These are phyloP conservation scores for Reticulascus tulasneorum DNA, from an alignment of 2,329 filamentous ascomycete species.

Conservation along the genomic window DNA sequence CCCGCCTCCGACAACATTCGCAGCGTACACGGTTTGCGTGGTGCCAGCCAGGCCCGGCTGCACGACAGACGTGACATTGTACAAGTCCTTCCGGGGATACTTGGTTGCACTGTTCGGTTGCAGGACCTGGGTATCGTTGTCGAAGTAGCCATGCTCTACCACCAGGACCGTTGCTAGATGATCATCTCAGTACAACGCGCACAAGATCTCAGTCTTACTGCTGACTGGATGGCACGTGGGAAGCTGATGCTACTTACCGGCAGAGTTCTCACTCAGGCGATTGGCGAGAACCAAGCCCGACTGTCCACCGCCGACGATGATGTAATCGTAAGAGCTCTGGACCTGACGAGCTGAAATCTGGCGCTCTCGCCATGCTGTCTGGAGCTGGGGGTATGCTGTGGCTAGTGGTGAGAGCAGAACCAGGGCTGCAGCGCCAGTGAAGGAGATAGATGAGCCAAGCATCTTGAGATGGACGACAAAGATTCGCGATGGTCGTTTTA, in stretches of 20 bases:
- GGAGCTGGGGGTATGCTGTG: too few relatives aligned
- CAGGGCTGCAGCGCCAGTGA: too few relatives aligned
- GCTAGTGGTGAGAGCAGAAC: too few relatives aligned
- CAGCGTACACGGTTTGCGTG: conserved; percentile 21
- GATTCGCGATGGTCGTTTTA: too few relatives aligned
- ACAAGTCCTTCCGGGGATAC: conserved; percentile 17
- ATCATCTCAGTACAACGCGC: background rate
- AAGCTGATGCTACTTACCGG: too few relatives aligned
- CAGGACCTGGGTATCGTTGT: conserved; percentile 6
- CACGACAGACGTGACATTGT: conserved; percentile 22
- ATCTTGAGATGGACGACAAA: too few relatives aligned
- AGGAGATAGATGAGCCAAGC: too few relatives aligned
- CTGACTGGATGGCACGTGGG: background rate
- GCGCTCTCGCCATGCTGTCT: too few relatives aligned
- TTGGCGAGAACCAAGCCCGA: conserved; percentile 32
- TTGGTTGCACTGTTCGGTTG: conserved; percentile 12
- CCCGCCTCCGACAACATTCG: conserved; percentile 17
- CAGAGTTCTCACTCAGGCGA: conserved; percentile 28
- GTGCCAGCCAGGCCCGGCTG: conserved; percentile 23
- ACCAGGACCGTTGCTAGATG: conserved; percentile 20
- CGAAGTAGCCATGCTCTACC: conserved; percentile 17
- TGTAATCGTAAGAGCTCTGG: conserved; percentile 25
- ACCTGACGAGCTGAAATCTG: too few relatives aligned
- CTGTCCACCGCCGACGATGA: conserved; percentile 32
- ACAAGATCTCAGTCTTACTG: too few relatives aligned